phyloP scores from a whole-genome alignment of 257 asterid genomes.

The Nicotiana sylvestris region DNA sequence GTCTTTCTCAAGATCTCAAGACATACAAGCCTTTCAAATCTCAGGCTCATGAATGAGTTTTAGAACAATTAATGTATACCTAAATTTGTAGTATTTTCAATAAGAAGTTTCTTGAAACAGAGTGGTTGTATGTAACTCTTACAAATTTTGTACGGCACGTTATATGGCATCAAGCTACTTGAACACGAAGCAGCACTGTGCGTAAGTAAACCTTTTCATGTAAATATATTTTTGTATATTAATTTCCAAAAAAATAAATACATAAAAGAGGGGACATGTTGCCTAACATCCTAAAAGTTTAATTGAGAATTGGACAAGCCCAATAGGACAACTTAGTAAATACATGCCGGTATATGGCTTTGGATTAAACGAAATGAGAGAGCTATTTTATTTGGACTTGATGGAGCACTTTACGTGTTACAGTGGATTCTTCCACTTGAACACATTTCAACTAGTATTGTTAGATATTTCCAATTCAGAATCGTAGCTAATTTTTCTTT shows the following conservation, averaged over 20 bases:
- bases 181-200: too few species aligned
- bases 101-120: neutral
- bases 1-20: slow-evolving; percentile 23
- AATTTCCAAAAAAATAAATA: too few species aligned
- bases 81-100: neutral
- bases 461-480: neutral
- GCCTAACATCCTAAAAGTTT: too few species aligned
- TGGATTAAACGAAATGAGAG: neutral
- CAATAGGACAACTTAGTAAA: too few species aligned
- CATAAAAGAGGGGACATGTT: too few species aligned
- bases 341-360: too few species aligned
- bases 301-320: too few species aligned
- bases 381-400: neutral
- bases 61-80: neutral
- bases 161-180: neutral
- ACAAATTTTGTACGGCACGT: neutral
- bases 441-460: neutral
- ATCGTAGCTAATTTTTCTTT: neutral
- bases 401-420: neutral
- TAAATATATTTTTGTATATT: too few species aligned
- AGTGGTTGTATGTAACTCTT: neutral
- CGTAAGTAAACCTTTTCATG: neutral
- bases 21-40: slow-evolving; percentile 27
- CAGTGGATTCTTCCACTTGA: neutral
- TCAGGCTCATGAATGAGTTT: neutral